A percentile compares a stretch with the other conserved stretches of the same genome.
These are phyloP conservation scores for Alternaria triticimaculans DNA, from an alignment of 2,329 filamentous ascomycete species.

Conservation along the genomic window DNA sequence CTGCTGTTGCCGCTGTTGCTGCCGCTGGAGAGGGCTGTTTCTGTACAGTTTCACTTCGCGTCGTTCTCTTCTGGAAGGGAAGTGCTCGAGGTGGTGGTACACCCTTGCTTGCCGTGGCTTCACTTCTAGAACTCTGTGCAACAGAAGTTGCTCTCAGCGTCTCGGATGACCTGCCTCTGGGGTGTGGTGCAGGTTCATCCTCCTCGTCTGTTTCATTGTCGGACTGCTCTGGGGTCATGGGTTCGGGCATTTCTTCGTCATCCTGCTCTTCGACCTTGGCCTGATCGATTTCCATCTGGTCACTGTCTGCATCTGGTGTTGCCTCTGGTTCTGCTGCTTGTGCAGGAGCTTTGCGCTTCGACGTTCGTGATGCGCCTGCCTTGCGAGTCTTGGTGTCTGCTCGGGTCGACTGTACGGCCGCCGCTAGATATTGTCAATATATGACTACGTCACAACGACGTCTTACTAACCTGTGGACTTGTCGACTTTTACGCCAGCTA, in stretches of 20 bases:
- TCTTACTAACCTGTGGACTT: conserved; percentile 33
- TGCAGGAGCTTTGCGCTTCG: conserved; percentile 45
- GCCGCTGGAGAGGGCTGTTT: conserved; percentile 15
- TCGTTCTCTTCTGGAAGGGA: conserved; percentile 37
- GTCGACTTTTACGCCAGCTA: conserved; percentile 61
- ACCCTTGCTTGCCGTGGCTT: conserved; percentile 16
- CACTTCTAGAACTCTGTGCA: conserved; percentile 23
- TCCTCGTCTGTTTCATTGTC: conserved; percentile 48
- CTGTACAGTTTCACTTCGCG: conserved; percentile 24
- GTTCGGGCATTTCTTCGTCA: conserved; percentile 29
- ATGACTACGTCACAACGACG: background rate
- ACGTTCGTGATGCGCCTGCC: conserved; percentile 41
- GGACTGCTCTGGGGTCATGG: conserved; percentile 44
- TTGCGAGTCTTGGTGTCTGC: conserved; percentile 36
- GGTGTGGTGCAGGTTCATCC: conserved; percentile 23
- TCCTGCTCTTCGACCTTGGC: conserved; percentile 35
- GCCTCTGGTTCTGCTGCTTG: conserved; percentile 30
- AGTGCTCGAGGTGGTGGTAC: conserved; percentile 46
- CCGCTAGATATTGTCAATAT: conserved; percentile 24
- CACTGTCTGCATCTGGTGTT: conserved; percentile 36
- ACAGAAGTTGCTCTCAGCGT: conserved; percentile 25
- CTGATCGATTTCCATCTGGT: conserved; percentile 43
- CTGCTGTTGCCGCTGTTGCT: background rate
- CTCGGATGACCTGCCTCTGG: conserved; percentile 22
- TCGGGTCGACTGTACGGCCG: conserved; percentile 36